Base-by-base conservation (phyloP, 177 flowering plant species). In the Vitis hybrid region DNA sequence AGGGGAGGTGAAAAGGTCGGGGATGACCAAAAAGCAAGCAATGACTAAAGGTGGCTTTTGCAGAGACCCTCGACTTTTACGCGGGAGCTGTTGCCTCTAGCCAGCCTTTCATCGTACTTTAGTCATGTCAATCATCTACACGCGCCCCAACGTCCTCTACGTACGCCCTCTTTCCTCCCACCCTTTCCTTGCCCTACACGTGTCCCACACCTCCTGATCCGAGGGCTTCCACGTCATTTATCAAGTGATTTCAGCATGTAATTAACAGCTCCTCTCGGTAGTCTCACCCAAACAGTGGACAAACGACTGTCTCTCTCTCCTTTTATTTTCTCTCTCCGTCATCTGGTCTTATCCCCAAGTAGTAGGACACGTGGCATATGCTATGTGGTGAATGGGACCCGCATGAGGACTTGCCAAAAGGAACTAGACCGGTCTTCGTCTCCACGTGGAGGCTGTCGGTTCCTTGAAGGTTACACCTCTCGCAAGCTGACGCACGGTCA, bases 61-160 rank as follows among this genome's bases (percentile, higher is more conserved):
- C 69, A 73, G 75, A 63, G 4, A 40, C 82, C 83, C 86, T 83
- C 86, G 86, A 77, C 81, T 83, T 83, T 83, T 83, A 78, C 83
- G 86, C 85, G 80, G 76, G 81, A 62, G 73, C 75, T 70, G 65
- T 60, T 19, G 69, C 60, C 11, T 18, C 72, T 19, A 17, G 32
- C 30, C 77, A 64, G 73, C 79, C 81, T 81, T 76, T 78, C 86
- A 81, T 83, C 84, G 86, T 83, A 83, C 86, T 72, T 79, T 79
- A 72, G 83, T 82, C 82, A 65, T 18, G 78, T 80, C 85, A 78
- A 65, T 70, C 79, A 48, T 64, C 59, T 7, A 0, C 79, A 59
- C 76, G 73, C 76, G 63, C 79, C 57, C 68, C 71, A 4, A 59
- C 8, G 55, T 62, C 2, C 2, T 32, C 10, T 40, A 2, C 18